These are phyloP conservation scores for Geotrichum restrictum DNA, from an alignment of 1,139 yeast species.

Conservation along the genomic window DNA sequence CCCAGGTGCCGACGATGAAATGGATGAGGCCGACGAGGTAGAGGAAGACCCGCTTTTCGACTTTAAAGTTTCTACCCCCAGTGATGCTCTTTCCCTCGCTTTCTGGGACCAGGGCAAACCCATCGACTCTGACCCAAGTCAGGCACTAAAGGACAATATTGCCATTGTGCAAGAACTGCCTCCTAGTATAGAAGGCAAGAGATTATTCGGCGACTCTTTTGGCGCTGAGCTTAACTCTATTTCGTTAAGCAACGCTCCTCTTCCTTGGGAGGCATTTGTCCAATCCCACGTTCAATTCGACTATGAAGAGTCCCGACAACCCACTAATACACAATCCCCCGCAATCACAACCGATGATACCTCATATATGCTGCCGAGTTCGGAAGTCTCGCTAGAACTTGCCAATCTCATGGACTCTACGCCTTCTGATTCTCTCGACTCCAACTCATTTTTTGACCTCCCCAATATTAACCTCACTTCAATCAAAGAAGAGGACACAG, in stretches of 20 bases:
- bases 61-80: not conserved
- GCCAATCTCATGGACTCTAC: not conserved
- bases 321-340: not conserved
- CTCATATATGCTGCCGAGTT: not conserved
- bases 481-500: not conserved
- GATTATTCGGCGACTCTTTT: not conserved
- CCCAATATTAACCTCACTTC: not conserved
- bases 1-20: constrained; percentile 11
- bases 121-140: not conserved
- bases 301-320: not conserved
- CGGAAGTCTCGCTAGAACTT: not conserved
- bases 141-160: constrained; percentile 14
- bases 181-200: not conserved
- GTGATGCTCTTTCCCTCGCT: not conserved
- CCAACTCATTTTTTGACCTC: not conserved
- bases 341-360: not conserved
- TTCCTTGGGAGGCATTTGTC: constrained; percentile 12
- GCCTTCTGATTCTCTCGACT: not conserved
- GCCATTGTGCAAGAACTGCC: constrained; percentile 14
- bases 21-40: constrained; percentile 15
- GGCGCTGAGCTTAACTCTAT: constrained; percentile 3
- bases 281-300: constrained; percentile 7
- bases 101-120: constrained; percentile 1
- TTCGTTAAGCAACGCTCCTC: not conserved
- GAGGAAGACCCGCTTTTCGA: constrained; percentile 7